phyloP scores from a whole-genome alignment of 2,329 filamentous ascomycete species.

The Mariannaea sp. region DNA sequence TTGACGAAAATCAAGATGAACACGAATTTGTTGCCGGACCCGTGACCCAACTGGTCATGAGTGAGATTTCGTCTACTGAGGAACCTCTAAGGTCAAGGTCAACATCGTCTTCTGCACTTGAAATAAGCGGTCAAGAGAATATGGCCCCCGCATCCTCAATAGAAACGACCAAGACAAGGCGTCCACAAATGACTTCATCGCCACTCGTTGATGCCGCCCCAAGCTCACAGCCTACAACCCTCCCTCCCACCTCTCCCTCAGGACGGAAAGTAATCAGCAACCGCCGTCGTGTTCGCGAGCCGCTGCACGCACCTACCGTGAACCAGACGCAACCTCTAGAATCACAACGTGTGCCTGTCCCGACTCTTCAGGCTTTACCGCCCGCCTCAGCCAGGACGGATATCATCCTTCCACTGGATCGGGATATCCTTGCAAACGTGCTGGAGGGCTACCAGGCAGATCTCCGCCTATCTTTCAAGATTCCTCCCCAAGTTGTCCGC shows the following conservation, averaged over 20 bases:
- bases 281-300: constrained; percentile 33
- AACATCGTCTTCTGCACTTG: constrained; percentile 11
- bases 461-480: constrained; percentile 60
- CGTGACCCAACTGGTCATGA: constrained; percentile 44
- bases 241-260: constrained; percentile 18
- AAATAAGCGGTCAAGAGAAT: neutral
- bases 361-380: constrained; percentile 53
- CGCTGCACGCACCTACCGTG: constrained; percentile 32
- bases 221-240: constrained; percentile 27
- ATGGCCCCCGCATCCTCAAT: constrained; percentile 19
- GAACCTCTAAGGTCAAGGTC: constrained; percentile 13
- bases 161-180: constrained; percentile 20
- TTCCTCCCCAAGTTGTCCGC: constrained; percentile 60
- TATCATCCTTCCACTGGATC: constrained; percentile 57
- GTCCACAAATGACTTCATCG: constrained; percentile 18
- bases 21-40: constrained; percentile 37
- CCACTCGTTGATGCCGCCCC: constrained; percentile 5
- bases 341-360: constrained; percentile 57
- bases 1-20: constrained; percentile 21
- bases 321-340: constrained; percentile 43
- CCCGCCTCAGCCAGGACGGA: constrained; percentile 57
- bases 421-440: constrained; percentile 54
- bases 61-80: constrained; percentile 38
- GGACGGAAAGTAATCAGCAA: constrained; percentile 3
- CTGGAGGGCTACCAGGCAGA: constrained; percentile 56